These are phyloP conservation scores for Hydnomerulius pinastri DNA, from an alignment of 768 basidiomycete genomes.

Conservation along the genomic window DNA sequence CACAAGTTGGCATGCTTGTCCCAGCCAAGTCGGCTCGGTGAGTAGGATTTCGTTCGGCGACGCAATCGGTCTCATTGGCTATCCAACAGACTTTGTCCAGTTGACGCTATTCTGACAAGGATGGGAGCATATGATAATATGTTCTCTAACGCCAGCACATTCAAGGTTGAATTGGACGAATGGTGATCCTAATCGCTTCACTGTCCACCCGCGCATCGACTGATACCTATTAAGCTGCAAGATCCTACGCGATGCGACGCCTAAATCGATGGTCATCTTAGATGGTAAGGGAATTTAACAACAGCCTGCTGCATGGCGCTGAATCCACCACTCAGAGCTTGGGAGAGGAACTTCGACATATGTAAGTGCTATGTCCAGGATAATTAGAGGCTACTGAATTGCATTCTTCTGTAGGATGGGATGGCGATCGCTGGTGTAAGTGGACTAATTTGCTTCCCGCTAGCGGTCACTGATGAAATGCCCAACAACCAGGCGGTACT, in stretches of 20 bases:
- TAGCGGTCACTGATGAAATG: slow-evolving; percentile 7
- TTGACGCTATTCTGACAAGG: slow-evolving; percentile 90
- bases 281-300: slow-evolving; percentile 69
- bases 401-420: slow-evolving; percentile 66
- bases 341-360: slow-evolving; percentile 96
- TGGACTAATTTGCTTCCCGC: slow-evolving; percentile 1
- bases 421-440: slow-evolving; percentile 94
- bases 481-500: slow-evolving; percentile 68
- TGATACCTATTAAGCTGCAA: slow-evolving; percentile 64
- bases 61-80: slow-evolving; percentile 3
- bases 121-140: slow-evolving; percentile 99
- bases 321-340: slow-evolving; percentile 59
- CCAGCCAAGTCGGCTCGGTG: slow-evolving; percentile 83
- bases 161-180: slow-evolving; percentile 99
- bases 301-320: slow-evolving; percentile 7
- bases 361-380: slow-evolving; percentile 42
- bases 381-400: slow-evolving; percentile 12
- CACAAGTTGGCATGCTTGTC: slow-evolving; percentile 93
- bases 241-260: slow-evolving; percentile 91
- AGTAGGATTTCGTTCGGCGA: slow-evolving; percentile 14
- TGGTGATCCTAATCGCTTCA: slow-evolving; percentile 50
- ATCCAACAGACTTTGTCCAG: slow-evolving; percentile 68
- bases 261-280: slow-evolving; percentile 89
- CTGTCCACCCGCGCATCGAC: not conserved
- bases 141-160: slow-evolving; percentile 93